Evolutionary conservation across 805 yeast species (phyloP).

Genomic region (Debaryomyces hansenii): DNA sequence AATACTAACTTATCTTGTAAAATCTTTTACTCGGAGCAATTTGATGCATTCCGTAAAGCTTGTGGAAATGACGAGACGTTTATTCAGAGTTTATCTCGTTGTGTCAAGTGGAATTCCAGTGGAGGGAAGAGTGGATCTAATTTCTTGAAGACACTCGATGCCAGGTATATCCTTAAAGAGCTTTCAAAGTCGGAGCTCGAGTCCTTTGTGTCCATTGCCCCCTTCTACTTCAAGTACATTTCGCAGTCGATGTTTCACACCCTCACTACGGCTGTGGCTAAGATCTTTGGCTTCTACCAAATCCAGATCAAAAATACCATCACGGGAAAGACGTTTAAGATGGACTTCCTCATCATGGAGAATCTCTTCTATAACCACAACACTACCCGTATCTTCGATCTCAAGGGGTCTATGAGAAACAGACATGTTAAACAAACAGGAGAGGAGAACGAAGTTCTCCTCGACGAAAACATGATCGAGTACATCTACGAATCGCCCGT

Average conservation of each 20-base stretch:
- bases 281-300: slow-evolving; percentile 94
- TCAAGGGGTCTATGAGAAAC: slow-evolving; percentile 97
- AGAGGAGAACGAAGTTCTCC: slow-evolving; percentile 84
- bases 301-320: slow-evolving; percentile 80
- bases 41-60: slow-evolving; percentile 85
- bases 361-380: slow-evolving; percentile 83
- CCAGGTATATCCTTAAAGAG: slow-evolving; percentile 86
- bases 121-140: slow-evolving; percentile 98
- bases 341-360: slow-evolving; percentile 95
- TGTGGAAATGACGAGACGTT: slow-evolving; percentile 77
- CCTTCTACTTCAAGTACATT: slow-evolving; percentile 94
- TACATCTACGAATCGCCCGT: slow-evolving; percentile 95
- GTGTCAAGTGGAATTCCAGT: slow-evolving; percentile 91
- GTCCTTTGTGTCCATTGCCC: slow-evolving; percentile 93
- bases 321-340: slow-evolving; percentile 73
- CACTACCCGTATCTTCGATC: slow-evolving; percentile 84
- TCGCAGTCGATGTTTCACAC: slow-evolving; percentile 94
- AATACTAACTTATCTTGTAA: slow-evolving; percentile 83
- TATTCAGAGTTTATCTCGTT: slow-evolving; percentile 86
- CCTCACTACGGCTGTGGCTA: slow-evolving; percentile 90
- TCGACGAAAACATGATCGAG: slow-evolving; percentile 98
- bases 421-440: slow-evolving; percentile 97
- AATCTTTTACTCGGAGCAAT: slow-evolving; percentile 92
- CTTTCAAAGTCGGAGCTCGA: slow-evolving; percentile 85
- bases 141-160: slow-evolving; percentile 88